These are phyloP conservation scores for Pueraria montana DNA, from an alignment of 306 rosid species.

Conservation along the genomic window DNA sequence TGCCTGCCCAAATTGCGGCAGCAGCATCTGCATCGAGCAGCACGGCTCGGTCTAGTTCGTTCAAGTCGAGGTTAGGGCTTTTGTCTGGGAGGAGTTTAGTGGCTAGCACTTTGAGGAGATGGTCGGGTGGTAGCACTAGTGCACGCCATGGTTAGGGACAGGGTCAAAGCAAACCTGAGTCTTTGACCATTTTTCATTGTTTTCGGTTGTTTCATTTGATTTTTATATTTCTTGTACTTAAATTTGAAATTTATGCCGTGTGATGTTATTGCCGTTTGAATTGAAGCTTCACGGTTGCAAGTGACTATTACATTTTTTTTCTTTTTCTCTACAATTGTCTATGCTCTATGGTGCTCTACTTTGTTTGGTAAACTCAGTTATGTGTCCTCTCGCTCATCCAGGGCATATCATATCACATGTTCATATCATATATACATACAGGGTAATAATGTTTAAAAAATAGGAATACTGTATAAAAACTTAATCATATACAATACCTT, in stretches of 20 bases:
- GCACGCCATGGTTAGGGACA: slow-evolving; percentile 64
- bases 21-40: slow-evolving; percentile 62
- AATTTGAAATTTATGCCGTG: slow-evolving; percentile 60
- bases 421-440: too few species aligned
- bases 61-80: slow-evolving; percentile 85
- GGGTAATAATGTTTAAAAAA: neutral
- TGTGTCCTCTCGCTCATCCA: neutral
- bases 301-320: slow-evolving; percentile 27
- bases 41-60: slow-evolving; percentile 65
- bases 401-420: neutral
- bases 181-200: slow-evolving; percentile 53
- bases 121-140: slow-evolving; percentile 72
- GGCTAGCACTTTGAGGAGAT: slow-evolving; percentile 86
- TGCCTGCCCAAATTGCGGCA: slow-evolving; percentile 53
- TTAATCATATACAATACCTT: neutral
- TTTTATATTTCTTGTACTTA: slow-evolving; percentile 52
- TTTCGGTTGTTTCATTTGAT: slow-evolving; percentile 61
- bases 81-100: slow-evolving; percentile 75
- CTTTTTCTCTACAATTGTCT: neutral
- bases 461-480: neutral
- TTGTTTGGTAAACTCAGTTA: slow-evolving; percentile 22
- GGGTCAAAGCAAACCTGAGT: slow-evolving; percentile 41
- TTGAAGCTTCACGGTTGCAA: slow-evolving; percentile 67
- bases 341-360: slow-evolving; percentile 30
- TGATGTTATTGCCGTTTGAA: slow-evolving; percentile 65